Percentiles rank a stretch among this genome's conserved stretches.
These are phyloP conservation scores for Zygosaccharomyces pseudobailii DNA, from an alignment of 1,139 yeast genomes.

Conservation along the genomic window DNA sequence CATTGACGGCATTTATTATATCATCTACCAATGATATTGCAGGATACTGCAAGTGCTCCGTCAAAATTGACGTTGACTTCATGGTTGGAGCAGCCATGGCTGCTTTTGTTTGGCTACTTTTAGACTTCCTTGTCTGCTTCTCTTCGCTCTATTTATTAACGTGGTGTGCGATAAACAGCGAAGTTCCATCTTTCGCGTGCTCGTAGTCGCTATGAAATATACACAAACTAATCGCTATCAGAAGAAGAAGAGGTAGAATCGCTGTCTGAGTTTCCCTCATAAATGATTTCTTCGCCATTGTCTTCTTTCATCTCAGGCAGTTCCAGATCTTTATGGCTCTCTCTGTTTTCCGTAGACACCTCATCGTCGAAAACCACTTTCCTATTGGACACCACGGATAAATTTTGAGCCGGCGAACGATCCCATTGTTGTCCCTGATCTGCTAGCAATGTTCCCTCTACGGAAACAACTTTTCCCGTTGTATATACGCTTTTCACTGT, in stretches of 20 bases:
- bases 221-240: constrained; percentile 23
- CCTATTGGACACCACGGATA: constrained; percentile 40
- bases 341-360: constrained; percentile 33
- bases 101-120: neutral
- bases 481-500: constrained; percentile 68
- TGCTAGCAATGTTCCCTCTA: constrained; percentile 72
- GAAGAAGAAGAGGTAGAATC: constrained; percentile 27
- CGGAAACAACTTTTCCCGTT: constrained; percentile 74
- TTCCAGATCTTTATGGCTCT: constrained; percentile 34
- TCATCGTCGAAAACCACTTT: constrained; percentile 40
- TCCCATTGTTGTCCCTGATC: constrained; percentile 15
- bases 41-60: constrained; percentile 84
- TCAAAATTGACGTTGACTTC: constrained; percentile 54
- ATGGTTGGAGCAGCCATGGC: constrained; percentile 40
- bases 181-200: neutral
- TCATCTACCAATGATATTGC: constrained; percentile 87
- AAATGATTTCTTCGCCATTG: constrained; percentile 34
- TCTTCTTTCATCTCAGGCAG: constrained; percentile 31
- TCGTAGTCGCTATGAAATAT: neutral
- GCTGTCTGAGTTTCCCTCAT: constrained; percentile 33
- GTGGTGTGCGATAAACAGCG: neutral
- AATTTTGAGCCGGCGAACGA: constrained; percentile 33
- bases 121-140: neutral
- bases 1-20: constrained; percentile 83
- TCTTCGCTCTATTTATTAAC: neutral